Conservation (phyloP, 441 rosid species). For the Melastoma candidum region DNA sequence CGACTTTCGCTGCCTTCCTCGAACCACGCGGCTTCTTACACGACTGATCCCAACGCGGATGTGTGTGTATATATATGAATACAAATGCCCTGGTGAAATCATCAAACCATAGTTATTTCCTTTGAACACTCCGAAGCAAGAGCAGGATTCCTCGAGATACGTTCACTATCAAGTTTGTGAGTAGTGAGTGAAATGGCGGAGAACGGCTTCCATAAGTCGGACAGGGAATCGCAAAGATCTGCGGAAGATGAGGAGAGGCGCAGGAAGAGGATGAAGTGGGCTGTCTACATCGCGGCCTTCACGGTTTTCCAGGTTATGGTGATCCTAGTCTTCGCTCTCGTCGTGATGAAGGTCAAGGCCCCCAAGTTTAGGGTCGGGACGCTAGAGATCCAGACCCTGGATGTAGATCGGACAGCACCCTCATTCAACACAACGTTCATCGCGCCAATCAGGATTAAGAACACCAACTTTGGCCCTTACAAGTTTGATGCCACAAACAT, state of each 20-base stretch:
- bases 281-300: constrained; percentile 9
- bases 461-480: constrained; percentile 17
- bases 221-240: no score
- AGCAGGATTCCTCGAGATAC: no score
- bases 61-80: no score
- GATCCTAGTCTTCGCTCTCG: constrained; percentile 14
- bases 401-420: constrained; percentile 1
- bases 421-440: constrained; percentile 6
- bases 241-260: constrained; percentile 5
- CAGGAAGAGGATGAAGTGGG: constrained; percentile 15
- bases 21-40: no score
- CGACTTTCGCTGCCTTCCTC: no score
- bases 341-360: constrained; percentile 11
- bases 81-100: no score
- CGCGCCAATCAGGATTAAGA: constrained; percentile 15
- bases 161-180: no score
- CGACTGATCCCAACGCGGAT: no score
- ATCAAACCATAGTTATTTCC: no score
- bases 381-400: constrained; percentile 2
- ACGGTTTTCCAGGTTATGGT: constrained; percentile 15
- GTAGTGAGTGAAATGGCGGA: no score
- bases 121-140: no score
- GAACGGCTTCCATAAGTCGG: no score
- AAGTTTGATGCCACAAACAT: constrained; percentile 11
- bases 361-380: constrained; percentile 15